These are phyloP conservation scores for Comarum palustre DNA, from an alignment of 306 rosid species.

Conservation along the genomic window DNA sequence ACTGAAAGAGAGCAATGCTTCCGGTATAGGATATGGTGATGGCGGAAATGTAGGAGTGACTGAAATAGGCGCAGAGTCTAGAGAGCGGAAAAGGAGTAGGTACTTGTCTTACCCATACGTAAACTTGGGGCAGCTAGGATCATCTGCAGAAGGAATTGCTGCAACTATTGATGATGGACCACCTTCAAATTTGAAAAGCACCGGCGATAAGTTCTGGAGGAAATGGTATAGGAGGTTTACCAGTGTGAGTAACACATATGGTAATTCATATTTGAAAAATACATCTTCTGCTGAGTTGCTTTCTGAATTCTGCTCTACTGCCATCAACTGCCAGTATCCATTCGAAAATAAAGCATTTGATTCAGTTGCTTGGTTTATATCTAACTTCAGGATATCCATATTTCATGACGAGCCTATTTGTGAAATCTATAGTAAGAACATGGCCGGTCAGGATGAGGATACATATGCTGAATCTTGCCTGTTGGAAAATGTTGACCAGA, in stretches of 20 bases:
- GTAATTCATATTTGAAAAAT: slow-evolving; percentile 37
- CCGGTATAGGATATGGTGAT: slow-evolving; percentile 11
- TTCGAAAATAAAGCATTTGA: slow-evolving; percentile 38
- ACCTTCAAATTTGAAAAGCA: slow-evolving; percentile 35
- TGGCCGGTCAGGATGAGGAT: slow-evolving; percentile 27
- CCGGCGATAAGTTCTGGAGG: slow-evolving; percentile 55
- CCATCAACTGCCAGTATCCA: slow-evolving; percentile 55
- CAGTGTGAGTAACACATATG: slow-evolving; percentile 27
- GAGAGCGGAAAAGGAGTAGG: slow-evolving; percentile 77
- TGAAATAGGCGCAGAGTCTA: slow-evolving; percentile 43
- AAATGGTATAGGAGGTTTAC: slow-evolving; percentile 59
- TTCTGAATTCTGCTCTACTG: slow-evolving; percentile 58
- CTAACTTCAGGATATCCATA: slow-evolving; percentile 55
- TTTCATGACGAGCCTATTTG: slow-evolving; percentile 54
- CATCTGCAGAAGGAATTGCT: slow-evolving; percentile 31
- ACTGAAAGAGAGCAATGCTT: slow-evolving; percentile 18
- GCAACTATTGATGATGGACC: slow-evolving; percentile 20
- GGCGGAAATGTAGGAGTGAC: slow-evolving; percentile 15
- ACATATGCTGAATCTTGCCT: slow-evolving; percentile 25
- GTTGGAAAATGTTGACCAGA: slow-evolving; percentile 26
- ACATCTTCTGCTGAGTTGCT: slow-evolving; percentile 50
- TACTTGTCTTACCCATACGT: slow-evolving; percentile 76
- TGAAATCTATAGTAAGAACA: slow-evolving; percentile 19
- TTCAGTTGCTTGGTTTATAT: slow-evolving; percentile 64
- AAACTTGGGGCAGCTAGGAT: slow-evolving; percentile 41